phyloP scores from a whole-genome alignment of 768 basidiomycete species.

The Cystofilobasidium bisporidii region DNA sequence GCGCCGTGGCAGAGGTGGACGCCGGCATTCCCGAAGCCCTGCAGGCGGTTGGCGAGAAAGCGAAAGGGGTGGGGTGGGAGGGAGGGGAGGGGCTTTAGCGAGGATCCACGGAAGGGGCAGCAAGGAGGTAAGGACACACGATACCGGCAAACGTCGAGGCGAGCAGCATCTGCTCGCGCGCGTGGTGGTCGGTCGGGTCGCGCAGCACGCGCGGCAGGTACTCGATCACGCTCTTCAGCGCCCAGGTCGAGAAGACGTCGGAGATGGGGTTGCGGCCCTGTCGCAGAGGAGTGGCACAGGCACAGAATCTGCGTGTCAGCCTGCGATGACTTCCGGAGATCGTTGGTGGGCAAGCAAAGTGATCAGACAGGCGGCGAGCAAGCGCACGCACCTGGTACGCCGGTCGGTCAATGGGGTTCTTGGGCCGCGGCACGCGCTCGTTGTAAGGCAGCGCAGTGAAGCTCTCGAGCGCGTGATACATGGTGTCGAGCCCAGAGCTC shows the following conservation, averaged over 20 bases:
- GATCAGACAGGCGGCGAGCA: too few relatives aligned
- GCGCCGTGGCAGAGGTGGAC: slow-evolving; percentile 36
- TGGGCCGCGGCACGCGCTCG: slow-evolving; percentile 76
- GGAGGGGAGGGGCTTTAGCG: too few relatives aligned
- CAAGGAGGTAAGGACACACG: too few relatives aligned
- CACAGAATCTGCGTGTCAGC: too few relatives aligned
- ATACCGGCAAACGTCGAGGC: slow-evolving; percentile 12
- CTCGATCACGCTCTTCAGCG: slow-evolving; percentile 74
- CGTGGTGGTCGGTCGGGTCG: slow-evolving; percentile 63
- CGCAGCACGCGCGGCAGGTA: slow-evolving; percentile 78
- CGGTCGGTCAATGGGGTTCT: slow-evolving; percentile 81
- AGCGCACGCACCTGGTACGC: slow-evolving; percentile 67
- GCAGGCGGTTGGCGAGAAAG: too few relatives aligned
- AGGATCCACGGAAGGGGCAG: too few relatives aligned
- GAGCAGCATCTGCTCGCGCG: slow-evolving; percentile 82
- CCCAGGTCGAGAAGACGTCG: slow-evolving; percentile 90
- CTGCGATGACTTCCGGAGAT: too few relatives aligned
- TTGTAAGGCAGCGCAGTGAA: slow-evolving; percentile 92
- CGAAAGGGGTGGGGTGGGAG: too few relatives aligned
- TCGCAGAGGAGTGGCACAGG: too few relatives aligned
- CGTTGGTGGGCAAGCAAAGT: too few relatives aligned
- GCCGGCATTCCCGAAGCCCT: slow-evolving; percentile 46
- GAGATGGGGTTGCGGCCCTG: slow-evolving; percentile 42
- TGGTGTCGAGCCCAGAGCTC: slow-evolving; percentile 83
- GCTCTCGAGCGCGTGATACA: slow-evolving; percentile 92